Evolutionary conservation across 2,329 filamentous ascomycete genomes (phyloP), one percentile per base, ranked within the genome.

Genomic region (Curvularia sp.): DNA sequence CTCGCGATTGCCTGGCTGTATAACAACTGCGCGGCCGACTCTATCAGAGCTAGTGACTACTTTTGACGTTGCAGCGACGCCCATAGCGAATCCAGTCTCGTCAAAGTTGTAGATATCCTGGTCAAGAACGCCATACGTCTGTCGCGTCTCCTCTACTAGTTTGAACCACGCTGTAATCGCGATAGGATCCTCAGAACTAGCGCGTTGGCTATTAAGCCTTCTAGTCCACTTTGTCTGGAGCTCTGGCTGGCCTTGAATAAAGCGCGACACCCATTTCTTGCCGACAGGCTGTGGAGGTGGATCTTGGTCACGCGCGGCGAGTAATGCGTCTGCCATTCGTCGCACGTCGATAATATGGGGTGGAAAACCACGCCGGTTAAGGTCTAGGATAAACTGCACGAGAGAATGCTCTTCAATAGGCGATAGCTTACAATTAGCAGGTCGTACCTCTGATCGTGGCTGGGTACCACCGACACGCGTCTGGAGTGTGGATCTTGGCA

Each of bases 61-160:
- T 7, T 38, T 41, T 32, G 39, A 32, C 28, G 59, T 55, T 7
- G 19, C 25, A 49, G 63, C 65, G 21, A 55, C 28, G 34, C 62
- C 59, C 43, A 67, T 65, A 48, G 50, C 27, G 43, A 67, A 65
- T 30, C 60, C 45, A 52, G 56, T 57, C 54, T 69, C 53, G 39
- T 69, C 52, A 57, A 69, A 64, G 54, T 67, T 66, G 45, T 67
- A 55, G n/a, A 59, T 38, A 41, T 69, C 51, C n/a, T 64, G 46
- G 21, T 61, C 49, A 1, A 34, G 21, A 19, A 64, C 45, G 34
- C 61, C 45, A 18, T 62, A 62, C 51, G 36, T 38, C n/a, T n/a
- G n/a, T n/a, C n/a, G n/a, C n/a, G n/a, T n/a, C n/a, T n/a, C n/a
- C n/a, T n/a, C n/a, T n/a, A n/a, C n/a, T n/a, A n/a, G n/a, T 18